These are phyloP conservation scores for Ensete ventricosum DNA, from an alignment of 176 grass and related monocot genomes.

Conservation along the genomic window DNA sequence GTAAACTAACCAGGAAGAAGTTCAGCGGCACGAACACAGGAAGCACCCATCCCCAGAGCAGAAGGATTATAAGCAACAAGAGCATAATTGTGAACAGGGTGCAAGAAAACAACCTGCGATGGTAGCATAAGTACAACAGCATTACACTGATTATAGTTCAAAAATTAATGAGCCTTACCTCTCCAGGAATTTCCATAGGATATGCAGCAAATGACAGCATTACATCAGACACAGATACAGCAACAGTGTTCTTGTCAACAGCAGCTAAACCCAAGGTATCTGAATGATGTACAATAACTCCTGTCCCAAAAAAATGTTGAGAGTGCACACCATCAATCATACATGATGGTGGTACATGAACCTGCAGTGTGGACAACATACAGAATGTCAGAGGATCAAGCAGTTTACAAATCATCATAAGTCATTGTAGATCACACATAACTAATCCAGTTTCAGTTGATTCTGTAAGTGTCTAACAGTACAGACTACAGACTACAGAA, in stretches of 20 bases:
- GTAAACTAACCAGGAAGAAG: constrained; percentile 81
- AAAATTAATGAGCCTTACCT: constrained; percentile 29
- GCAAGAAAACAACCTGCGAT: constrained; percentile 89
- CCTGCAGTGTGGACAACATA: constrained; percentile 35
- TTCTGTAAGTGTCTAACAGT: too few relatives aligned
- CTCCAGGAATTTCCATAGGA: constrained; percentile 98
- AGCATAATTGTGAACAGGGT: constrained; percentile 94
- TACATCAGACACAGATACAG: constrained; percentile 88
- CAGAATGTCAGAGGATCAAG: not conserved
- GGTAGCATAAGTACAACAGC: constrained; percentile 9
- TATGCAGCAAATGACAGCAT: constrained; percentile 99
- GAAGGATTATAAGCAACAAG: constrained; percentile 95
- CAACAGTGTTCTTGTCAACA: constrained; percentile 92
- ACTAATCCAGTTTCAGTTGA: not conserved
- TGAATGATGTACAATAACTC: constrained; percentile 87
- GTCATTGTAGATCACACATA: not conserved
- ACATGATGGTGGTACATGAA: constrained; percentile 93
- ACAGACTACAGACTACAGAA: not conserved
- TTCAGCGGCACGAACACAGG: constrained; percentile 83
- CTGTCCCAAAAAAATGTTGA: constrained; percentile 97
- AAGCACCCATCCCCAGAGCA: constrained; percentile 81
- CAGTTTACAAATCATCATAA: not conserved
- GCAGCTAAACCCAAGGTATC: constrained; percentile 74
- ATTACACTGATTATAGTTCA: not conserved
- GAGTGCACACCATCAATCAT: constrained; percentile 99